phyloP scores from a whole-genome alignment of 768 basidiomycete species.

The Calocybe gangraenosa region DNA sequence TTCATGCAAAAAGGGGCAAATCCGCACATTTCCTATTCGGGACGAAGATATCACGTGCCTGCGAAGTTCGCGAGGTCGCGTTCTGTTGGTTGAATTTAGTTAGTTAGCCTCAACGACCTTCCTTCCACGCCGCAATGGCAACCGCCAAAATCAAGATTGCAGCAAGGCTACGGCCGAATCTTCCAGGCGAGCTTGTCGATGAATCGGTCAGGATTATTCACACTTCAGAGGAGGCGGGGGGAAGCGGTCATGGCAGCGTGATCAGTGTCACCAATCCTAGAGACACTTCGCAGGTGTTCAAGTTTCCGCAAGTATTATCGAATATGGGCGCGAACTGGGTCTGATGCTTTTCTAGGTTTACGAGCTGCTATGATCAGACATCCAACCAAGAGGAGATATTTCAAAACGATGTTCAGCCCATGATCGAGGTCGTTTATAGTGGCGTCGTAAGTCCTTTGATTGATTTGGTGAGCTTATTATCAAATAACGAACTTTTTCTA shows the following conservation, averaged over 20 bases:
- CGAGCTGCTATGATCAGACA: conserved; percentile 68
- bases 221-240: conserved; percentile 26
- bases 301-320: conserved; percentile 58
- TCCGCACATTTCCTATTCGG: too few species aligned
- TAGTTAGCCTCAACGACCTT: background rate
- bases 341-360: conserved; percentile 42
- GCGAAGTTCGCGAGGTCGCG: too few species aligned
- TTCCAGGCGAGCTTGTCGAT: conserved; percentile 60
- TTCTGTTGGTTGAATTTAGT: conserved; percentile 3
- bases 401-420: conserved; percentile 65
- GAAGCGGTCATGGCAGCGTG: conserved; percentile 35
- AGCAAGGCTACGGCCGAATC: conserved; percentile 65
- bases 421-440: conserved; percentile 73
- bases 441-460: conserved; percentile 59
- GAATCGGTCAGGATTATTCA: conserved; percentile 52
- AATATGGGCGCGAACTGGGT: background rate
- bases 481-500: background rate
- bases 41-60: too few species aligned
- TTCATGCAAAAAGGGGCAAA: too few species aligned
- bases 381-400: conserved; percentile 80
- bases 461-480: background rate
- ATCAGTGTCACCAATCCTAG: conserved; percentile 71
- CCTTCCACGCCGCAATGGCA: conserved; percentile 19
- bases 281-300: conserved; percentile 66
- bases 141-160: conserved; percentile 64